Evolutionary conservation across 2,329 filamentous ascomycete genomes (phyloP).

Genomic region (Pestalotiopsis sp.): DNA sequence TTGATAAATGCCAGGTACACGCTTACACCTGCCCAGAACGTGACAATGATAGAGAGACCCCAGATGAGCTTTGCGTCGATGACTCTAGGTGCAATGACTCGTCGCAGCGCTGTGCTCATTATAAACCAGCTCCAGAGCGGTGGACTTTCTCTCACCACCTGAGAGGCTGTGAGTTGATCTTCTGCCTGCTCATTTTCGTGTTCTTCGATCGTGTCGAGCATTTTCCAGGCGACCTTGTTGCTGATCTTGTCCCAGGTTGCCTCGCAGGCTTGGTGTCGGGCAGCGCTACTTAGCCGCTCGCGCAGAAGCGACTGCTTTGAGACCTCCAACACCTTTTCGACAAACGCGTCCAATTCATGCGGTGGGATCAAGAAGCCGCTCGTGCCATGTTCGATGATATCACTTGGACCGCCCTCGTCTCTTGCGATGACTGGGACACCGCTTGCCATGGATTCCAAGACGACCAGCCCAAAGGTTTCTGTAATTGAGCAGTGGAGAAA

Average conservation of each 20-base stretch:
- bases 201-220: slow-evolving; percentile 56
- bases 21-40: slow-evolving; percentile 52
- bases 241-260: slow-evolving; percentile 75
- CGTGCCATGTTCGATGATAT: slow-evolving; percentile 62
- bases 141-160: slow-evolving; percentile 9
- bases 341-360: slow-evolving; percentile 61
- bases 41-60: slow-evolving; percentile 48
- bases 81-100: slow-evolving; percentile 37
- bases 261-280: slow-evolving; percentile 60
- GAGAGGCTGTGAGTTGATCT: slow-evolving; percentile 28
- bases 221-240: slow-evolving; percentile 68
- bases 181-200: slow-evolving; percentile 36
- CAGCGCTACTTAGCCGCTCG: slow-evolving; percentile 45
- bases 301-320: slow-evolving; percentile 48
- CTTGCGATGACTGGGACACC: slow-evolving; percentile 70
- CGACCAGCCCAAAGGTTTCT: slow-evolving; percentile 73
- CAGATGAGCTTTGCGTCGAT: slow-evolving; percentile 47
- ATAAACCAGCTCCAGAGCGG: slow-evolving; percentile 48
- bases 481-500: slow-evolving; percentile 74
- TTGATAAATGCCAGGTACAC: slow-evolving; percentile 54
- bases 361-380: slow-evolving; percentile 66
- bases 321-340: slow-evolving; percentile 53
- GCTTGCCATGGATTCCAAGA: slow-evolving; percentile 72
- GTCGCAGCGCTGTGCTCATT: slow-evolving; percentile 42
- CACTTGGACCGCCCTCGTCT: slow-evolving; percentile 70